phyloP scores from a whole-genome alignment of 257 asterid genomes.

The Solanum raphanifolium region DNA sequence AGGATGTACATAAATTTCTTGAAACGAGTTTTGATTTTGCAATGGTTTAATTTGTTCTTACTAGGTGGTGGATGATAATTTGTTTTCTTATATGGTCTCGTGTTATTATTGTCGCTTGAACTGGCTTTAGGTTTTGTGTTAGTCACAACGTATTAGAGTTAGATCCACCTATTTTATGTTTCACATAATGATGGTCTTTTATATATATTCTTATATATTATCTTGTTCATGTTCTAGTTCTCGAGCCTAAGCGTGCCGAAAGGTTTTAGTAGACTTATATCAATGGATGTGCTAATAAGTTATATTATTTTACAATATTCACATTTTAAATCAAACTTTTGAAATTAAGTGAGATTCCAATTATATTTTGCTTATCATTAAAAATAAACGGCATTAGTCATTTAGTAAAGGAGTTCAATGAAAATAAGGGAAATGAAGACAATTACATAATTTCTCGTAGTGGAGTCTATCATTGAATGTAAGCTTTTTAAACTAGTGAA shows the following conservation, averaged over 20 bases:
- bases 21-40: background rate
- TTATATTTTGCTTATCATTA: background rate
- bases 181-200: no score
- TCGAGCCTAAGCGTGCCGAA: rapidly evolving
- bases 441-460: background rate
- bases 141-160: background rate
- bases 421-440: background rate
- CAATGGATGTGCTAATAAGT: background rate
- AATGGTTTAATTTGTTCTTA: background rate
- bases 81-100: background rate
- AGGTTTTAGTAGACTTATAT: background rate
- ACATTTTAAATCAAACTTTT: background rate
- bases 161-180: no score
- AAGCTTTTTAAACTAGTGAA: background rate
- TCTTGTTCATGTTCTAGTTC: background rate
- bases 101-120: no score
- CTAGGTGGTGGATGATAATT: background rate
- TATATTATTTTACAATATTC: no score
- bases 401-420: background rate
- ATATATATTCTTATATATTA: background rate
- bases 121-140: no score
- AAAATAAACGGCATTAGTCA: background rate
- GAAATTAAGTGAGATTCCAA: background rate
- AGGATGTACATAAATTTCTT: background rate
- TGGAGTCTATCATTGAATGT: background rate